Evolutionary conservation across 2,329 filamentous ascomycete species (phyloP), one percentile per base, ranked within the genome.

Genomic region (Shiraia sp.): DNA sequence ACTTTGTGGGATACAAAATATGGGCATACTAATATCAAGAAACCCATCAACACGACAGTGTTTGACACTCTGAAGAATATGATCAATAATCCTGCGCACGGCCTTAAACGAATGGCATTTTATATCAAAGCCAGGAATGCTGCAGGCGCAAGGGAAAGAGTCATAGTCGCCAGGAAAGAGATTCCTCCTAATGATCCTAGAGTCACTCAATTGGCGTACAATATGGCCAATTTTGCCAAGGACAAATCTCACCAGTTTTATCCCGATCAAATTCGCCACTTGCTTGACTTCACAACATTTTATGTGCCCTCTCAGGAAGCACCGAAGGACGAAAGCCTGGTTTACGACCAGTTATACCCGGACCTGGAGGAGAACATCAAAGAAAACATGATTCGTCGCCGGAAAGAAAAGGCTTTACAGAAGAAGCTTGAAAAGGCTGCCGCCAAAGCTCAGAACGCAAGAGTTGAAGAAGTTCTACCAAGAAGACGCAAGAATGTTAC

Each of bases 11-110:
- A 74, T 70, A 57, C 70, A 44, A 73, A 72, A 10, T 42, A 59
- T 49, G 61, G 48, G 6, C 47, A 59, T 23, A 47, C 49, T 8
- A 55, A 71, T 15, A 34, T 71, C 29, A 70, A 71, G 41, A 72
- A 59, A 34, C 79, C 80, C 0, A 78, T 82, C 48, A 68, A 73
- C 25, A 71, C 75, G 26, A 82, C 80, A 2, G 61, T 84, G 22
- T 74, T 71, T 19, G 70, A 68, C 10, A 68, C 76, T 2, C 63
- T 82, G 34, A 78, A 77, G 44, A 60, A 70, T 14, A 63, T 84
- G 46, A 65, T 80, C 26, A 70, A 74, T 27, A 63, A 70, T 14
- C 54, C 59, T 19, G 32, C 40, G 2, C 75, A 76, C 9, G 77
- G 75, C 40, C 61, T 85, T 28, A 77, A 75, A 32, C 76, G 78